Conservation (phyloP, 1,284 basidiomycete genomes). For the Baeospora myosura region DNA sequence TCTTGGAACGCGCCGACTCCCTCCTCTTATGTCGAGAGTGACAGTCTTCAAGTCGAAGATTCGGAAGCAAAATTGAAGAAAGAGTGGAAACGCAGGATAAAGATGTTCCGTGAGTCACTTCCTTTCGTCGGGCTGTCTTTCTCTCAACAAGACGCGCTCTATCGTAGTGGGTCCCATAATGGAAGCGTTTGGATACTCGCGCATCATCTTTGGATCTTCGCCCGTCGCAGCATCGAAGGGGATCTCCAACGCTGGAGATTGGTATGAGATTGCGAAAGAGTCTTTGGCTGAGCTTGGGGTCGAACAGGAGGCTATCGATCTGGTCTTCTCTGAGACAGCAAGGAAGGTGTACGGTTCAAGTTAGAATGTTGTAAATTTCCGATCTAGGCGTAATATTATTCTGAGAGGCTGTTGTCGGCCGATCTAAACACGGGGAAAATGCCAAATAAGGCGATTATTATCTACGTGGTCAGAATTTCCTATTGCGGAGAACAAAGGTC, state of each 20-base stretch:
- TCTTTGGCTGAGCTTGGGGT: constrained; percentile 78
- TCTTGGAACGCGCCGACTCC: constrained; percentile 62
- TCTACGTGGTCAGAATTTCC: too few relatives aligned
- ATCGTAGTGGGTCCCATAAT: constrained; percentile 67
- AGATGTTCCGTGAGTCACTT: constrained; percentile 78
- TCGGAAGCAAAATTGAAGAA: constrained; percentile 47
- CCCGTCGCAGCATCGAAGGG: constrained; percentile 39
- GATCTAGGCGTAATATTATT: too few relatives aligned
- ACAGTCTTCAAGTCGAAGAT: constrained; percentile 21
- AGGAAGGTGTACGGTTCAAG: constrained; percentile 55
- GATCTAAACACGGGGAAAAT: too few relatives aligned
- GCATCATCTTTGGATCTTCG: constrained; percentile 55
- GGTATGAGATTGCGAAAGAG: constrained; percentile 79
- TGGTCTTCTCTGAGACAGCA: constrained; percentile 65
- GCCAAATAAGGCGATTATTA: too few relatives aligned
- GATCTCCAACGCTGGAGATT: constrained; percentile 49
- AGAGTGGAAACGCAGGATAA: constrained; percentile 77
- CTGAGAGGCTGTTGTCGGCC: too few relatives aligned
- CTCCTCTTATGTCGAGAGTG: constrained; percentile 34
- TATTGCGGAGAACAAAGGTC: too few relatives aligned
- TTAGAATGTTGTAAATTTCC: too few relatives aligned
- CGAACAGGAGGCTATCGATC: constrained; percentile 70
- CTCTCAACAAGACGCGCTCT: constrained; percentile 1
- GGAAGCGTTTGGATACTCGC: constrained; percentile 54
- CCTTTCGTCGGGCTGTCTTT: constrained; percentile 5